Evolutionary conservation across 805 yeast species (phyloP).

Genomic region (Candida takata): DNA sequence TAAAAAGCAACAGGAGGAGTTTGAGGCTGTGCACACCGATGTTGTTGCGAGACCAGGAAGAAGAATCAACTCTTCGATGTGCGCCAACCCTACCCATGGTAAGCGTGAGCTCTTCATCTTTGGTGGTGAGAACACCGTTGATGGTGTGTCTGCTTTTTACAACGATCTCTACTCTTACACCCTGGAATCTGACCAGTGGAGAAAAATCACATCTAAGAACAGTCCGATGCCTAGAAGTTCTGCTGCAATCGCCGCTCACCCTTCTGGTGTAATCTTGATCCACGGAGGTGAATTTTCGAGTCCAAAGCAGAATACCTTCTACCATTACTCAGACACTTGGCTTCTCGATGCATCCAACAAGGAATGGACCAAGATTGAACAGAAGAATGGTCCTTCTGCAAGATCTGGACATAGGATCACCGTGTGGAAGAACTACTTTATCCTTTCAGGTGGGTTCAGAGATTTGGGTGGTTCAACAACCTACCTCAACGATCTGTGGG

Average conservation of each 20-base stretch:
- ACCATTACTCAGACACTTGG: slow-evolving; percentile 97
- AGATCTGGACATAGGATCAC: slow-evolving; percentile 91
- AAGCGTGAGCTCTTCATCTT: slow-evolving; percentile 73
- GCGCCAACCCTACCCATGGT: slow-evolving; percentile 68
- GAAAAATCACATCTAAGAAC: slow-evolving; percentile 69
- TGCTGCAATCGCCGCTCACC: slow-evolving; percentile 90
- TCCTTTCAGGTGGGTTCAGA: slow-evolving; percentile 88
- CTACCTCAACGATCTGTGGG: slow-evolving; percentile 82
- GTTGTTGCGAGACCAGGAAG: slow-evolving; percentile 53
- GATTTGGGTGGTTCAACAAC: slow-evolving; percentile 82
- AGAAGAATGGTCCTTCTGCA: slow-evolving; percentile 69
- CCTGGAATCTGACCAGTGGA: slow-evolving; percentile 77
- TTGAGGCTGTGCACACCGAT: slow-evolving; percentile 62
- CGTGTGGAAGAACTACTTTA: slow-evolving; percentile 83
- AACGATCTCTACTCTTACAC: slow-evolving; percentile 74
- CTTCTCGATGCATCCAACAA: slow-evolving; percentile 73
- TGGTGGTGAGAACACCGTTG: slow-evolving; percentile 76
- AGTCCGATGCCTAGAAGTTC: slow-evolving; percentile 91
- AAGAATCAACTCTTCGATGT: slow-evolving; percentile 69
- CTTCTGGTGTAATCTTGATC: slow-evolving; percentile 75
- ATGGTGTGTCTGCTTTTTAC: slow-evolving; percentile 55
- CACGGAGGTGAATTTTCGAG: slow-evolving; percentile 98
- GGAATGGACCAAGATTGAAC: slow-evolving; percentile 87
- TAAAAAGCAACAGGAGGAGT: slow-evolving; percentile 73
- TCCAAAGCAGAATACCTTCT: slow-evolving; percentile 91